Evolutionary conservation across 2,329 filamentous ascomycete species (phyloP).

Genomic region (Diaporthe citriasiana): DNA sequence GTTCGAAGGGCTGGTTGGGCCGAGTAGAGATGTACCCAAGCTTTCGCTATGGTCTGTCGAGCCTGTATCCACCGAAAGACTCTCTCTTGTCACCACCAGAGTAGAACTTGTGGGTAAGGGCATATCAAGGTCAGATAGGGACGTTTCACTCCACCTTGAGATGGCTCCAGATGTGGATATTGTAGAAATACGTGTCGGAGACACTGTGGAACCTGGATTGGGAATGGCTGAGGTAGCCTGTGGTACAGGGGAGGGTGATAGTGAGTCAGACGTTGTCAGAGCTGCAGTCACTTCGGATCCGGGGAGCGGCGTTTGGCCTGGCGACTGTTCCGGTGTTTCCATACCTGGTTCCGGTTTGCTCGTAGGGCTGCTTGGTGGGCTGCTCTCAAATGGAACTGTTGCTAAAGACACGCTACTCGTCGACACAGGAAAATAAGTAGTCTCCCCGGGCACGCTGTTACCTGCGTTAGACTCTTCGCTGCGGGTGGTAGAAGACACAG

Average conservation of each 20-base stretch:
- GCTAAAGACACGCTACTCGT: not conserved
- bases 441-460: not conserved
- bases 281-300: not conserved
- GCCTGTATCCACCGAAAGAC: too few species aligned
- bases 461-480: not conserved
- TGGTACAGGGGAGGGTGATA: not conserved
- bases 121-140: not conserved
- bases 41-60: too few species aligned
- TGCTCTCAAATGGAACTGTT: too few species aligned
- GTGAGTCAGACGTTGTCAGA: too few species aligned
- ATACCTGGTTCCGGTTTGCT: too few species aligned
- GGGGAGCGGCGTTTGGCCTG: not conserved
- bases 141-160: not conserved
- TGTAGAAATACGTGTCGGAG: not conserved
- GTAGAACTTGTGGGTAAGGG: not conserved
- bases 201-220: not conserved
- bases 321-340: not conserved
- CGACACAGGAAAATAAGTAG: accelerated
- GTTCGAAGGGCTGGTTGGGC: too few species aligned
- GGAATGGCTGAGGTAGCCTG: not conserved
- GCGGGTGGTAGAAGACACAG: not conserved
- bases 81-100: not conserved
- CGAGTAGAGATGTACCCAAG: too few species aligned
- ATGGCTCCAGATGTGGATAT: not conserved
- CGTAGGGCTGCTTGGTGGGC: too few species aligned